Base-by-base conservation (phyloP, 495 filamentous ascomycete species). In the Usnea hakonensis region DNA sequence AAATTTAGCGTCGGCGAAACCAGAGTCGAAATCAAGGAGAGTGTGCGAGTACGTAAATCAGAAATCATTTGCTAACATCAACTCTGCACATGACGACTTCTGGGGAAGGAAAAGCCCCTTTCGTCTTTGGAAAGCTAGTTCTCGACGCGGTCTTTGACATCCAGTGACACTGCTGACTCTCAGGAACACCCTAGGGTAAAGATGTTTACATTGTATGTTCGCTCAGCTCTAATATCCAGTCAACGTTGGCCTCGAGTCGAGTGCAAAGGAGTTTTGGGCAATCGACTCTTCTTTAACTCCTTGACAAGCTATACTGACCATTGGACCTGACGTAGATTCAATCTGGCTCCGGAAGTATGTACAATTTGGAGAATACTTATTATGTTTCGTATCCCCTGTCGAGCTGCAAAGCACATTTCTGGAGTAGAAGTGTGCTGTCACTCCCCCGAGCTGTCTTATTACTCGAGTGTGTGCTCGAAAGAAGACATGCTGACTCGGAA, bases 1-100 rank as follows among this genome's bases (percentile, higher is more conserved):
- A 97, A 96, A 77, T 98, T 98, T 75, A 85, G 88, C 19, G 90
- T 93, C 57, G 94, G 94, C 52, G 95, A 97, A 74, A 97, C 89
- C 62, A 85, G 95, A 37, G 91, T 95, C 62, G 94, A 97, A 75
- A 94, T 98, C 67, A 79, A 89, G 69, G 94, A 97, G 76, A 95
- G 90, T 28, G 92, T 98, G 44, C 89, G 94, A 67, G 95, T 52
- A 33, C 26, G 57, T 14, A 58, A 5, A 14, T 1, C 57, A 17
- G 9, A 35, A 23, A 8, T 5, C 97, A 81, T 93, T 98, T 70
- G 96, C 95, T 75, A 95, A 97, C 73, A 89, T 97, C 66, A 91
- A 97, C 10, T 32, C 53, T 26, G 53, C 40, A 30, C 37, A 19
- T 28, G 57, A 59, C n/a, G n/a, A n/a, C n/a, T n/a, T n/a, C 48